A percentile compares a stretch with the other conserved stretches of the same genome.
These are phyloP conservation scores for Russula sp. DNA, from an alignment of 768 basidiomycete species.

Conservation along the genomic window DNA sequence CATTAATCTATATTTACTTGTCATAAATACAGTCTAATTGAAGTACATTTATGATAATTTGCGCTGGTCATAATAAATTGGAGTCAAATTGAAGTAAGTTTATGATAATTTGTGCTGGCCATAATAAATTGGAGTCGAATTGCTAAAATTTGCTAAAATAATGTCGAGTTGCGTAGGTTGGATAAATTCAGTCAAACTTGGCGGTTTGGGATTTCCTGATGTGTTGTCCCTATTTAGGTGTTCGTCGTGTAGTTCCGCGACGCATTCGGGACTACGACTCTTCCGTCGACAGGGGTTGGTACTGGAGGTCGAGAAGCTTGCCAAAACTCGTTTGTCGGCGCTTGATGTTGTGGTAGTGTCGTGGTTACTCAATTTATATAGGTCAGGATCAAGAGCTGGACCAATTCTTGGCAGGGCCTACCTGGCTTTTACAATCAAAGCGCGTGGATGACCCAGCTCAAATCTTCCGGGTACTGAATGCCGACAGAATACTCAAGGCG, in stretches of 20 bases:
- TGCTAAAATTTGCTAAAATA: too few relatives aligned
- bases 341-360: slow-evolving; percentile 11
- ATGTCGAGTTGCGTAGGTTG: too few relatives aligned
- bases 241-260: background rate
- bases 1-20: too few relatives aligned
- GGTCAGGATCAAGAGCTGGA: slow-evolving; percentile 14
- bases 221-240: background rate
- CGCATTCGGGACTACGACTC: background rate
- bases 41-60: too few relatives aligned
- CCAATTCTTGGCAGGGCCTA: slow-evolving; percentile 13
- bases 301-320: slow-evolving; percentile 10
- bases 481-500: slow-evolving; percentile 1
- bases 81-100: too few relatives aligned
- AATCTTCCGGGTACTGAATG: slow-evolving; percentile 1
- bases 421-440: slow-evolving; percentile 21
- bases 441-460: slow-evolving; percentile 7
- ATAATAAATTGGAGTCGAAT: too few relatives aligned
- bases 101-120: too few relatives aligned
- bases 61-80: too few relatives aligned
- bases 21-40: too few relatives aligned
- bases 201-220: too few relatives aligned
- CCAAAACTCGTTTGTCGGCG: background rate
- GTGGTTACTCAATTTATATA: background rate
- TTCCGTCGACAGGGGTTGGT: background rate
- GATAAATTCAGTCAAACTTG: too few relatives aligned